Evolutionary conservation across 108 stramenopile genomes (phyloP), one percentile per base, ranked within the genome.

Genomic region (Cyclotella sp.): DNA sequence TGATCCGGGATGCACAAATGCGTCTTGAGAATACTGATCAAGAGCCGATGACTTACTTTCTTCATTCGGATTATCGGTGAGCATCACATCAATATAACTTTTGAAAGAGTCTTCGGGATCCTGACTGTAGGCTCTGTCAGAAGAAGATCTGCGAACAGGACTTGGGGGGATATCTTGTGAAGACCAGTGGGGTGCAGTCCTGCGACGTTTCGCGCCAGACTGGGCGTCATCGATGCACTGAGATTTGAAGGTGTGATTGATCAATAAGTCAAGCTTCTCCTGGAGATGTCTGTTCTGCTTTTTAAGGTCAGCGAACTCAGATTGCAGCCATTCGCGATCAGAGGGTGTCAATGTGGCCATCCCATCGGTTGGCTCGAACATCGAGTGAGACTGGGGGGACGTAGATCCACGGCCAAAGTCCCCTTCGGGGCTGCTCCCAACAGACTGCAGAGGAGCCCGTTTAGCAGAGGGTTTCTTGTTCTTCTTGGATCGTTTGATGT

Each of bases 261-360:
- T 39, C 41, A 63, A 63, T 15, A 63, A 16, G 10, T 63, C 61
- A 39, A 63, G 40, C 26, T 63, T 63, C 41, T 63, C 61, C 61
- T 63, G 29, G n/a, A 63, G n/a, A 4, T 39, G 41, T 40, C 61
- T 63, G 19, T 63, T 63, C 61, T 63, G 61, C 34, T 40, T 30
- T 11, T 40, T 15, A 7, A 63, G 9, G 41, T 18, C 18, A 11
- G 61, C 61, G 34, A 63, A 63, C 39, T 63, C 22, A 11, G 30
- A 15, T 3, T 63, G 40, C 16, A 63, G 39, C 61, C 61, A 63
- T 39, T 21, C 61, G n/a, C 41, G 61, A 63, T 63, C 61, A 2
- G 39, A 4, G 22, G 57, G 57, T 28, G 57, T 13, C 14, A 26
- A 29, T 16, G 19, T 26, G 4, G 16, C 34, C 40, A 16, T 26